These are phyloP conservation scores for Inonotus obliquus DNA, from an alignment of 1,284 basidiomycete genomes.

Conservation along the genomic window DNA sequence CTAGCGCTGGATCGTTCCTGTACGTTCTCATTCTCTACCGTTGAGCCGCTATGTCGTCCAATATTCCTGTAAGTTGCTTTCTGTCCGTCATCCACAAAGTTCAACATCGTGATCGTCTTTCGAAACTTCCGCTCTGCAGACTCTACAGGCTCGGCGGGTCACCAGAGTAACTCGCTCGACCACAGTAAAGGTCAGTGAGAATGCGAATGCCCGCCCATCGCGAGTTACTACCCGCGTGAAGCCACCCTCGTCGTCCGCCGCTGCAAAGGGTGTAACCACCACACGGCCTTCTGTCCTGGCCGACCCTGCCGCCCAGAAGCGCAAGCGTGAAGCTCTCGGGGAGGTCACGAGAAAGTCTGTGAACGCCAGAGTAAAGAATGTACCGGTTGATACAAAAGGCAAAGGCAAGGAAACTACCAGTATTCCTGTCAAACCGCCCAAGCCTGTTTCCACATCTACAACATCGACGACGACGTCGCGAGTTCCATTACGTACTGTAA, in stretches of 20 bases:
- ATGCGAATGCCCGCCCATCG: constrained; percentile 45
- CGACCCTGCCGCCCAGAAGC: constrained; percentile 46
- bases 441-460: constrained; percentile 21
- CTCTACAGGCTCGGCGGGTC: constrained; percentile 48
- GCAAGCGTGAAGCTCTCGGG: constrained; percentile 70
- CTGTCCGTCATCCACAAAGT: not conserved
- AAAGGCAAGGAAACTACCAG: constrained; percentile 37
- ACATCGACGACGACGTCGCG: constrained; percentile 27
- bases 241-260: constrained; percentile 41
- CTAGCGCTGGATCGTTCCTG: not conserved
- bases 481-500: constrained; percentile 26
- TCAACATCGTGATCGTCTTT: constrained; percentile 6
- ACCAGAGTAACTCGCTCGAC: constrained; percentile 48
- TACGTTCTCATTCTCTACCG: not conserved
- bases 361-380: constrained; percentile 32
- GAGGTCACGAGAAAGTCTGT: constrained; percentile 50
- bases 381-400: constrained; percentile 33
- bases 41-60: constrained; percentile 16
- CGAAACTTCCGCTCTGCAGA: not conserved
- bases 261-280: constrained; percentile 28
- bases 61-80: constrained; percentile 18
- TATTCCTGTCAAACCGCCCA: constrained; percentile 29
- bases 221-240: constrained; percentile 55
- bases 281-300: constrained; percentile 33
- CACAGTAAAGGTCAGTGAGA: constrained; percentile 59